These are phyloP conservation scores for Ophiostoma triangulosporum DNA, from an alignment of 2,329 filamentous ascomycete species.

Conservation along the genomic window DNA sequence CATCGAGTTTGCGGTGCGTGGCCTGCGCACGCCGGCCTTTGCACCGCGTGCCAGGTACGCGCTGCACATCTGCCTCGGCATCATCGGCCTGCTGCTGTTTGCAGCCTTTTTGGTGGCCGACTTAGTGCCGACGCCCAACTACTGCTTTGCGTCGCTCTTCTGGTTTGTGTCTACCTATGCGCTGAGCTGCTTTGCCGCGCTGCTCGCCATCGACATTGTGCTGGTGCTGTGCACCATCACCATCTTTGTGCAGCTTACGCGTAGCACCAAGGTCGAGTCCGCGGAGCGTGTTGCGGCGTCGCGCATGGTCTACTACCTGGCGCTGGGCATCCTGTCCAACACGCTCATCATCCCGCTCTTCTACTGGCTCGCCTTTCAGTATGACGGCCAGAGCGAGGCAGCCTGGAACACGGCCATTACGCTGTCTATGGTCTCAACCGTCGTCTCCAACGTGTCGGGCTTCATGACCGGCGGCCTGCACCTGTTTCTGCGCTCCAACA, in stretches of 20 bases:
- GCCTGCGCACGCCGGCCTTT: slow-evolving; percentile 41
- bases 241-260: slow-evolving; percentile 44
- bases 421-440: slow-evolving; percentile 49
- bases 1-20: slow-evolving; percentile 44
- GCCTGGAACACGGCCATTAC: slow-evolving; percentile 27
- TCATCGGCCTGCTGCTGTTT: slow-evolving; percentile 37
- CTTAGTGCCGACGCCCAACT: slow-evolving; percentile 39
- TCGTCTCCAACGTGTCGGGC: slow-evolving; percentile 53
- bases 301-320: slow-evolving; percentile 55
- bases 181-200: slow-evolving; percentile 39
- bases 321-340: slow-evolving; percentile 41
- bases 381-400: slow-evolving; percentile 17
- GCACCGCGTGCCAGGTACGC: slow-evolving; percentile 45
- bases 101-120: slow-evolving; percentile 45
- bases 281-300: slow-evolving; percentile 51
- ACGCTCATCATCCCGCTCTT: slow-evolving; percentile 51
- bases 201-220: slow-evolving; percentile 35
- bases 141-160: slow-evolving; percentile 54
- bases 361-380: slow-evolving; percentile 36
- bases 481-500: slow-evolving; percentile 52
- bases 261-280: slow-evolving; percentile 39
- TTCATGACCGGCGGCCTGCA: slow-evolving; percentile 52
- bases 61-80: slow-evolving; percentile 40
- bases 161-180: slow-evolving; percentile 53
- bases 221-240: slow-evolving; percentile 37